These are phyloP conservation scores for Magnaporthiopsis poae DNA, from an alignment of 2,329 filamentous ascomycete genomes.

Conservation along the genomic window DNA sequence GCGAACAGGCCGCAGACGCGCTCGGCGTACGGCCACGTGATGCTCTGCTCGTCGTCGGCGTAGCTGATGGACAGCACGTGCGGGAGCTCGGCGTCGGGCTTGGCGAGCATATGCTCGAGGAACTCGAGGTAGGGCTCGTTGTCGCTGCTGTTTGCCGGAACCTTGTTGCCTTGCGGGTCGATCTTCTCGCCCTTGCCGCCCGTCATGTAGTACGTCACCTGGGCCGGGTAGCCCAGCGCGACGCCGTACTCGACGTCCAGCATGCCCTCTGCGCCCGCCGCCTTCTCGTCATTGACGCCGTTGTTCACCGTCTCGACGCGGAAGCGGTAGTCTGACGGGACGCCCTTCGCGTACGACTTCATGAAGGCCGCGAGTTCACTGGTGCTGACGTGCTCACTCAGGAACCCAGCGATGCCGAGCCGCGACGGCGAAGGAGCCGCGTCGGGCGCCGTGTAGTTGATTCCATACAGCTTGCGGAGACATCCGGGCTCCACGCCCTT, in stretches of 20 bases:
- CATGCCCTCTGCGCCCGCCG: constrained; percentile 34
- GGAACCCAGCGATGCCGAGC: constrained; percentile 39
- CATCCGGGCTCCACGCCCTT: constrained; percentile 6
- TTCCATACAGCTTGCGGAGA: constrained; percentile 2
- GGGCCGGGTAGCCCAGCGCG: constrained; percentile 33
- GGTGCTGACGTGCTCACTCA: constrained; percentile 37
- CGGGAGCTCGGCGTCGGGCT: constrained; percentile 35
- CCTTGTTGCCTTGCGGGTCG: constrained; percentile 25
- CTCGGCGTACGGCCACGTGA: constrained; percentile 40
- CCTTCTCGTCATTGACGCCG: constrained; percentile 32
- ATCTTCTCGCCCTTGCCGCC: constrained; percentile 35
- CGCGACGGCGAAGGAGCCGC: constrained; percentile 24
- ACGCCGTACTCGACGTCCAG: constrained; percentile 41
- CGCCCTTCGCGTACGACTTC: constrained; percentile 3
- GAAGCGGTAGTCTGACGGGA: constrained; percentile 19
- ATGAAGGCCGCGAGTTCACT: constrained; percentile 30
- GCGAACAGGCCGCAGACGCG: constrained; percentile 45
- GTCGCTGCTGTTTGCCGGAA: constrained; percentile 21
- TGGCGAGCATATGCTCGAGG: constrained; percentile 38
- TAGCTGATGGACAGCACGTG: constrained; percentile 50
- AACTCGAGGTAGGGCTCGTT: constrained; percentile 52
- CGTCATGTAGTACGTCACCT: constrained; percentile 34
- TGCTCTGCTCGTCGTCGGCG: constrained; percentile 46
- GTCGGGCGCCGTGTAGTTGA: constrained; percentile 9
- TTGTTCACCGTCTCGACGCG: constrained; percentile 32